Evolutionary conservation across 78 protist species (phyloP).

Genomic region (Dictyostelium discoideum): DNA sequence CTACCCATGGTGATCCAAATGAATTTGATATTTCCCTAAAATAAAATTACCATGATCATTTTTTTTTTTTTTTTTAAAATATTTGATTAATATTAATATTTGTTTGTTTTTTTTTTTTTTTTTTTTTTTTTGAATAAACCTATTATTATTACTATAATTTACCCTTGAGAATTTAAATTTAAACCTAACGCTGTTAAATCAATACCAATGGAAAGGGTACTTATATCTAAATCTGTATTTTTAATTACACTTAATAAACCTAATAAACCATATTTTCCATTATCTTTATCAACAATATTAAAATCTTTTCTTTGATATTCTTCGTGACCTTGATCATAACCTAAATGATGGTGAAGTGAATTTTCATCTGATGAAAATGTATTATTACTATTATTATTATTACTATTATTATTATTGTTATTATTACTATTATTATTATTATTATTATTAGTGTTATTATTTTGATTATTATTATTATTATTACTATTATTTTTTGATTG

Average conservation of each 20-base stretch:
- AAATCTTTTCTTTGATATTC: constrained; percentile 3
- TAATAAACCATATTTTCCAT: constrained; percentile 87
- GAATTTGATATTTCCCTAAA: constrained; percentile 83
- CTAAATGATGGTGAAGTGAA: constrained; percentile 8
- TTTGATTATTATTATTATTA: background rate
- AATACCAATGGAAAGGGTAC: constrained; percentile 92
- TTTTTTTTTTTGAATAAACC: too few species aligned
- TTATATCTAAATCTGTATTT: constrained; percentile 91
- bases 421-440: background rate
- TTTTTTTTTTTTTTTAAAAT: too few species aligned
- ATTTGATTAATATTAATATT: too few species aligned
- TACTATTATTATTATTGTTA: background rate
- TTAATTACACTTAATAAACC: constrained; percentile 92
- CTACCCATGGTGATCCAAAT: constrained; percentile 94
- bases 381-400: background rate
- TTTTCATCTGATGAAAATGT: constrained; percentile 8
- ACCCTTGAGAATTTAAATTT: constrained; percentile 92
- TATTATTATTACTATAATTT: background rate
- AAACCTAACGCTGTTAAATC: constrained; percentile 96
- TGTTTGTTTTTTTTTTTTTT: too few species aligned
- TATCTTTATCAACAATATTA: constrained; percentile 8
- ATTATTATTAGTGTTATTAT: background rate
- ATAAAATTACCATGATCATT: too few species aligned
- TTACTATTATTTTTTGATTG: background rate
- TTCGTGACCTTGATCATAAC: background rate